These are phyloP conservation scores for Nakaseomyces sp. DNA, from an alignment of 1,139 yeast genomes.

Conservation along the genomic window DNA sequence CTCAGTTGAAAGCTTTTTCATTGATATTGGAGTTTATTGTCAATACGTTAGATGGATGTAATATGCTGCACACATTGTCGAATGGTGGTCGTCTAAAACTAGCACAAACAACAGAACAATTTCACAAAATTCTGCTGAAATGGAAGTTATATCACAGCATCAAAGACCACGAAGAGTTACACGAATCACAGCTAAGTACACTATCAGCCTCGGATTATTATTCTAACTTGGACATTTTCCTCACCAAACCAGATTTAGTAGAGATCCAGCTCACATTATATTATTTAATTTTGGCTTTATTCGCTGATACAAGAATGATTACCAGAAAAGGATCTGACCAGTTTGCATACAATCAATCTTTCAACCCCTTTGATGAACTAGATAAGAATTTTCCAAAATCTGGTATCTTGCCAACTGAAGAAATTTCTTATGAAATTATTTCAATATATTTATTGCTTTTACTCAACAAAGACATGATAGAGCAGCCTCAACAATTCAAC, in stretches of 20 bases:
- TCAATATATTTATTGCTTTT: conserved; percentile 25
- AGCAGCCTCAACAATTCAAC: conserved; percentile 22
- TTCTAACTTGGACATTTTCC: conserved; percentile 6
- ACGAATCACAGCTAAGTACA: background rate
- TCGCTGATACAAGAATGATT: conserved; percentile 14
- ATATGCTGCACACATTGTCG: conserved; percentile 18
- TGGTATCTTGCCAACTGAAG: conserved; percentile 12
- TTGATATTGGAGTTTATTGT: conserved; percentile 18
- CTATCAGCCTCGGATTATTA: background rate
- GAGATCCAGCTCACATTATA: conserved; percentile 27
- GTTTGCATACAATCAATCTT: background rate
- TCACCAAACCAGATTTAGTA: conserved; percentile 22
- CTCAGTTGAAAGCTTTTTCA: conserved; percentile 21
- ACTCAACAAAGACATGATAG: conserved; percentile 13
- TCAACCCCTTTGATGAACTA: background rate
- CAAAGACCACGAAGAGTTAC: conserved; percentile 20
- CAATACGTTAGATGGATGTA: conserved; percentile 23
- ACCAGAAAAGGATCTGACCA: conserved; percentile 6
- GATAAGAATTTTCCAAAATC: background rate
- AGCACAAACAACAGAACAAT: conserved; percentile 18
- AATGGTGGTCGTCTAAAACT: conserved; percentile 16
- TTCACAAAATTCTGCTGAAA: conserved; percentile 17
- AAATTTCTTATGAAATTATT: conserved; percentile 24
- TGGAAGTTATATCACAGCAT: conserved; percentile 25
- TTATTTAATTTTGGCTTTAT: conserved; percentile 21